Evolutionary conservation across 768 basidiomycete species (phyloP), one percentile per base, ranked within the genome.

Genomic region (Gymnopilus junonius): DNA sequence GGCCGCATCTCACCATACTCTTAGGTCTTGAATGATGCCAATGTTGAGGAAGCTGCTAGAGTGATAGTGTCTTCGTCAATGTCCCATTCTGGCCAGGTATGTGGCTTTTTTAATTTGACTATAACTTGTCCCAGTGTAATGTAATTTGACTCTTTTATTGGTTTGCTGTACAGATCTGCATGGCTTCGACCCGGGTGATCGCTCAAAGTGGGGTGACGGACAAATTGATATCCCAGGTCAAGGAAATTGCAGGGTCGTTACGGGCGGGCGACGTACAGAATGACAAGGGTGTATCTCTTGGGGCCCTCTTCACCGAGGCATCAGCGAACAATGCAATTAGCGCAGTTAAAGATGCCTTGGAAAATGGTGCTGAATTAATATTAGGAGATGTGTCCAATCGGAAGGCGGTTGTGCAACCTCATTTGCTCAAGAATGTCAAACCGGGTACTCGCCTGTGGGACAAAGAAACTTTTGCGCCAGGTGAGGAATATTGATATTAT

Each of bases 381-480:
- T 20, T 81, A 5, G 85, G 85, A 1, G 82, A 86, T 69, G 48
- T 81, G 12, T 66, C 62, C 40, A 70, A 76, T 34, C 63, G 80
- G 3, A 79, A 78, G 1, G 72, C 80, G 0, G 70, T 84, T 11
- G 75, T 87, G n/a, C 78, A 81, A 61, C 86, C 86, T 21, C 86
- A 87, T 71, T 62, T 88, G 29, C 62, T 87, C 15, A 70, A 67
- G 20, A 79, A 76, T n/a, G 81, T 85, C 43, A 82, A 75, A 61
- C 80, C 79, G 0, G 85, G 80, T 8, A 86, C 83, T 78, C 68
- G 75, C 29, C 60, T 85, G 12, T 88, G 86, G 86, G 78, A 85
- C 23, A 69, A 79, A 31, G 90, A 91, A 72, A 81, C 83, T 1
- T 90, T 90, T 71, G 87, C 87, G 0, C 88, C 85, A 54, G 84